Base-by-base conservation (phyloP, 495 filamentous ascomycete genomes). In the Xylaria acuta region DNA sequence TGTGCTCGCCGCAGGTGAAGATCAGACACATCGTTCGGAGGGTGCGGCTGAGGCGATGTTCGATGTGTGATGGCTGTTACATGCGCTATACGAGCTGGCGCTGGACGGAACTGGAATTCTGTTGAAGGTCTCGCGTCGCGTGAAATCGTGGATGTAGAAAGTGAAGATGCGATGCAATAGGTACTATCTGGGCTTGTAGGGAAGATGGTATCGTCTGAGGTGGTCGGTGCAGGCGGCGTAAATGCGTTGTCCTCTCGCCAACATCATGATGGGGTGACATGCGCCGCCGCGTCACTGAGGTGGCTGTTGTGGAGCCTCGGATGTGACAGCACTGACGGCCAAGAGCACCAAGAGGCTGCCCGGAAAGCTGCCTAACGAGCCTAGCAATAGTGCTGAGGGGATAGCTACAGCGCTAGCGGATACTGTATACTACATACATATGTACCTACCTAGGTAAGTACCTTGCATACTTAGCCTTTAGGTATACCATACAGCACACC, bases 1-100 rank as follows among this genome's bases (percentile, higher is more conserved):
- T 86, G 76, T 86, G 84, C 74, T 89, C 85, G 75, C 87, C 87
- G 72, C 86, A 89, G 67, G 86, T 88, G 75, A 89, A 89, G 63
- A 89, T 83, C 51, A 89, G 73, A 79, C 86, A 89, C 86, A 89
- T 88, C 6, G 69, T 63, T 59, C n/a, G 18, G 41, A 25, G 32
- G n/a, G 40, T 62, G 40, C 67, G 67, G 67, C 38, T 59, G 34
- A 45, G 51, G 49, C 67, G 38, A 36, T 56, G 63, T 22, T 32
- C 43, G 8, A 30, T 71, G 20, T 3, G 60, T 25, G 40, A 36
- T 22, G 56, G 40, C 32, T 59, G 25, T 60, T 30, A 38, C 25
- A 32, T 60, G 36, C 34, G 14, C 18, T 1, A n/a, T n/a, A 6
- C 20, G 27, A 27, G 67, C 34, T 22, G 18, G 9, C 25, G 67